Percentiles rank a stretch among this genome's conserved stretches.
These are phyloP conservation scores for Reutealis trisperma DNA, from an alignment of 345 rosid genomes.

Conservation along the genomic window DNA sequence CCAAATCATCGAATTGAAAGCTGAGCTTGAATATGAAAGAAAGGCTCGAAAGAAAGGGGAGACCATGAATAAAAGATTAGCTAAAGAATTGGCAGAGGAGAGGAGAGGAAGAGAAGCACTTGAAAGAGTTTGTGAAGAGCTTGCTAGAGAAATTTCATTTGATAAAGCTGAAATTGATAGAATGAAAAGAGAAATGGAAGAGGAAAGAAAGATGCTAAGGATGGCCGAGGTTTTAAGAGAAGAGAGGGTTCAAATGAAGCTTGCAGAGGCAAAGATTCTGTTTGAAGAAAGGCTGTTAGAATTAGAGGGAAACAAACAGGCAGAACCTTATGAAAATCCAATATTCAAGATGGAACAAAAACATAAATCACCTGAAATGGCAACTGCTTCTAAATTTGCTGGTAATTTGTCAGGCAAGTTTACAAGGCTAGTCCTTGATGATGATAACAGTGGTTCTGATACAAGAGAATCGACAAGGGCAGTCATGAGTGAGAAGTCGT, in stretches of 20 bases:
- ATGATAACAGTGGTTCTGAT: constrained; percentile 11
- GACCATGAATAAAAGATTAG: constrained; percentile 57
- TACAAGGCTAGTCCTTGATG: constrained; percentile 29
- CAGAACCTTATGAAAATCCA: constrained; percentile 11
- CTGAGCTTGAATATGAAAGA: constrained; percentile 67
- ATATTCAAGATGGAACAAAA: constrained; percentile 15
- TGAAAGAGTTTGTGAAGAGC: constrained; percentile 61
- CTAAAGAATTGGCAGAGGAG: constrained; percentile 65
- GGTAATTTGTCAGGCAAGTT: constrained; percentile 34
- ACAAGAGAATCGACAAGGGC: constrained; percentile 24
- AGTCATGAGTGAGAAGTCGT: constrained; percentile 19
- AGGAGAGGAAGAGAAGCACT: constrained; percentile 59
- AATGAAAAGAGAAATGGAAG: constrained; percentile 63
- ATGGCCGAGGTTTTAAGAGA: constrained; percentile 79
- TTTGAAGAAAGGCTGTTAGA: constrained; percentile 69
- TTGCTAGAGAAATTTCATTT: constrained; percentile 51
- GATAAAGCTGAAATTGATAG: constrained; percentile 54
- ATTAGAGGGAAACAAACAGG: constrained; percentile 35
- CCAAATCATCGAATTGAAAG: constrained; percentile 64
- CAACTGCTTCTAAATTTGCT: constrained; percentile 25
- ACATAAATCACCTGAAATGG: constrained; percentile 16
- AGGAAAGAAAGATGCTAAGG: constrained; percentile 76
- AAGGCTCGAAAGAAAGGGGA: constrained; percentile 64
- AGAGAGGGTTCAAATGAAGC: constrained; percentile 91
- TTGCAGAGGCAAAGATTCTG: constrained; percentile 69